Evolutionary conservation across 345 rosid species (phyloP).

Genomic region (Rhizophora apiculata): DNA sequence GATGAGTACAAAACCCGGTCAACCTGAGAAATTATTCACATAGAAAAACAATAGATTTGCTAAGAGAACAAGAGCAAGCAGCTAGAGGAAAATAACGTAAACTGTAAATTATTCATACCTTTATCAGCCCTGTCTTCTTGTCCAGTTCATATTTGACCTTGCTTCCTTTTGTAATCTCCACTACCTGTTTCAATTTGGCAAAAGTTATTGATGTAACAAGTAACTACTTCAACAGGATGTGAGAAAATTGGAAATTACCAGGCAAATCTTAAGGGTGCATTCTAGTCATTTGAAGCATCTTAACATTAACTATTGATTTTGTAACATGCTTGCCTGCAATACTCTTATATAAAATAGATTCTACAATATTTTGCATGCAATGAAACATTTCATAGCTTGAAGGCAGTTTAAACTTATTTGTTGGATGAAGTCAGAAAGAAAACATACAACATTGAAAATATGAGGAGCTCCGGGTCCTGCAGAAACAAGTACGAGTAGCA

Average conservation of each 20-base stretch:
- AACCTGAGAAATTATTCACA: constrained; percentile 46
- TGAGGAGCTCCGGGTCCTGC: constrained; percentile 90
- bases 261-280: neutral
- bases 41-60: constrained; percentile 4
- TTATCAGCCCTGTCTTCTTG: constrained; percentile 90
- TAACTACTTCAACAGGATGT: neutral
- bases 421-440: neutral
- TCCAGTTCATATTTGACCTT: constrained; percentile 98
- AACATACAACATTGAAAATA: constrained; percentile 42
- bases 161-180: constrained; percentile 94
- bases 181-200: constrained; percentile 47
- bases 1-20: constrained; percentile 87
- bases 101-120: constrained; percentile 37
- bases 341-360: neutral
- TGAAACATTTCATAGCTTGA: too few species aligned
- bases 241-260: neutral
- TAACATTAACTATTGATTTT: neutral
- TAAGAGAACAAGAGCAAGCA: constrained; percentile 4
- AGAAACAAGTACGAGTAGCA: constrained; percentile 17
- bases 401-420: neutral
- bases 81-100: neutral
- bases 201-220: neutral
- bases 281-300: neutral
- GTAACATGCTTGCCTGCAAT: neutral
- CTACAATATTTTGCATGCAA: too few species aligned